phyloP scores from a whole-genome alignment of 768 basidiomycete genomes.

The Mycena pura region DNA sequence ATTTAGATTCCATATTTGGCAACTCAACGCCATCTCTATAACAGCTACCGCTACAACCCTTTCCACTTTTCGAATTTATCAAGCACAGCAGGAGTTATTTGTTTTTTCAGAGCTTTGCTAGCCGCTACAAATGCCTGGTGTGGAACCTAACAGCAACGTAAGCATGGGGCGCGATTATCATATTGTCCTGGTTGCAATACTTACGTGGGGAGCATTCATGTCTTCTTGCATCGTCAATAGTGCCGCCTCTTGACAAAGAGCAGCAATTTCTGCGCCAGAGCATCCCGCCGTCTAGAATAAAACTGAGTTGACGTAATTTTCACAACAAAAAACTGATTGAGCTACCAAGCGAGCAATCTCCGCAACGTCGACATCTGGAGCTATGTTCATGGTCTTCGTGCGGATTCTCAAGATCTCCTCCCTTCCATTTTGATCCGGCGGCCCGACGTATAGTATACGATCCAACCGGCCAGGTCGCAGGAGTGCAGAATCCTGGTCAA shows the following conservation, averaged over 20 bases:
- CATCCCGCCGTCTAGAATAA: constrained; percentile 83
- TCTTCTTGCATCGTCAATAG: constrained; percentile 89
- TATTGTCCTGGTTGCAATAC: constrained; percentile 35
- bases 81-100: constrained; percentile 86
- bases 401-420: constrained; percentile 87
- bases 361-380: constrained; percentile 67
- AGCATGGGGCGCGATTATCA: not conserved
- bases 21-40: too few species aligned
- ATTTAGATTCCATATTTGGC: too few species aligned
- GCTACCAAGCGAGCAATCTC: constrained; percentile 74
- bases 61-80: constrained; percentile 76
- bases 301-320: not conserved
- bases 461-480: constrained; percentile 96
- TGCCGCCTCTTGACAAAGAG: constrained; percentile 96
- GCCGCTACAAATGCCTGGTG: constrained; percentile 76
- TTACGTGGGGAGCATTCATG: constrained; percentile 76
- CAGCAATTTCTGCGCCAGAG: constrained; percentile 92
- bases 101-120: constrained; percentile 71
- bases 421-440: constrained; percentile 81
- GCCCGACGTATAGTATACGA: constrained; percentile 92
- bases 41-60: too few species aligned
- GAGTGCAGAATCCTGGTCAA: constrained; percentile 83
- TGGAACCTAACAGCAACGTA: constrained; percentile 64
- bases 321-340: not conserved
- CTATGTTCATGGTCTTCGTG: constrained; percentile 81